Evolutionary conservation across 495 filamentous ascomycete species (phyloP), one percentile per base, ranked within the genome.

Genomic region (Sporormia fimetaria): DNA sequence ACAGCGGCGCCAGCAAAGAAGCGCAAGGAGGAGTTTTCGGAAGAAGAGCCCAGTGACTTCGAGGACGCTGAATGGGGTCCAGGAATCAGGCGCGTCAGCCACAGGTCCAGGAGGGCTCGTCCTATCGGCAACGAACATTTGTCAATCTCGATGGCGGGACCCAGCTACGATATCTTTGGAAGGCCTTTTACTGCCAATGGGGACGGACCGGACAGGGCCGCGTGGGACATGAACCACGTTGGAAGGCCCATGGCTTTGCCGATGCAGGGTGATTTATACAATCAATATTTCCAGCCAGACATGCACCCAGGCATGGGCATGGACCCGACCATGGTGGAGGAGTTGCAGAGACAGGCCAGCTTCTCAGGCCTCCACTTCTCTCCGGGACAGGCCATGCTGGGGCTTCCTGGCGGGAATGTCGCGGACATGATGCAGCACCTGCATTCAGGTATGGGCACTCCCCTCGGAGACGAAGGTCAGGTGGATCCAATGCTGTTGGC

Each of bases 141-240:
- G 17, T 17, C 25, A 4, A 37, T 43, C 21, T 21, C 10, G 11
- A 42, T 52, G 33, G n/a, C n/a, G n/a, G n/a, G n/a, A n/a, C n/a
- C n/a, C n/a, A 40, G 12, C 8, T 21, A 37, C 11, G 44, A 40
- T 6, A 39, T 32, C 12, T 37, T 33, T 38, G 28, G 33, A 17
- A 34, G 16, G 11, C 30, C 40, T 3, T 54, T 44, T 20, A 51
- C 32, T 20, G 35, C 49, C 8, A 44, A 50, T 16, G 29, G 28
- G 9, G 25, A 43, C 28, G 54, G 45, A 9, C 36, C 55, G 33
- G 66, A 70, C 37, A 59, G 57, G 35, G 80, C 78, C 2, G 67
- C 69, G 1, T 83, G 78, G 51, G 68, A 77, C 29, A 68, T 67
- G 40, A 70, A 61, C 34, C 76, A 81, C 52, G 75, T 78, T 6